These are phyloP conservation scores for Candida sojae DNA, from an alignment of 1,139 yeast species.

Conservation along the genomic window DNA sequence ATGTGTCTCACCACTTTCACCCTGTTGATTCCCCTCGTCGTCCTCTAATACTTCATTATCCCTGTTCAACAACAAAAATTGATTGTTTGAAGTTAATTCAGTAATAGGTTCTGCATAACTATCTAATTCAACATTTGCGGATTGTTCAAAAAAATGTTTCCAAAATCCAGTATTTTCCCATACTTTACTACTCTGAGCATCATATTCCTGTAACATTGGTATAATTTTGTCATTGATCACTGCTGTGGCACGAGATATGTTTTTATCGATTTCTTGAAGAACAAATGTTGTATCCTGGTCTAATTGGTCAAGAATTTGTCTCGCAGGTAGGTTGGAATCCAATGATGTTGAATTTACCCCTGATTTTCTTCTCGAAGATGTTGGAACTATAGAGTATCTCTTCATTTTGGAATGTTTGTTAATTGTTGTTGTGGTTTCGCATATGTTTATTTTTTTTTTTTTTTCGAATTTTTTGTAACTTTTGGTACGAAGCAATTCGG, in stretches of 20 bases:
- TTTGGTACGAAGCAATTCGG: too few species aligned
- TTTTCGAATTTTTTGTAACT: neutral
- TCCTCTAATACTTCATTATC: conserved; percentile 10
- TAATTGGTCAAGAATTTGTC: conserved; percentile 64
- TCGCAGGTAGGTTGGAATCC: conserved; percentile 30
- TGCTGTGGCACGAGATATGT: conserved; percentile 63
- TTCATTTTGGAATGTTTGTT: conserved; percentile 25
- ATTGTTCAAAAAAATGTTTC: conserved; percentile 74
- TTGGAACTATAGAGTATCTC: conserved; percentile 43
- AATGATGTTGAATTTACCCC: conserved; percentile 19
- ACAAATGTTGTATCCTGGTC: conserved; percentile 83
- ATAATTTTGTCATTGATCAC: conserved; percentile 61
- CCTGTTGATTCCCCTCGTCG: neutral
- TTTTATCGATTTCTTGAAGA: conserved; percentile 77
- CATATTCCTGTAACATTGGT: conserved; percentile 62
- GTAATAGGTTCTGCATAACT: conserved; percentile 55
- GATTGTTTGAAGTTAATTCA: conserved; percentile 14
- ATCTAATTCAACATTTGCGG: conserved; percentile 67
- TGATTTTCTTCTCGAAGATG: conserved; percentile 40
- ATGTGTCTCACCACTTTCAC: conserved; percentile 3
- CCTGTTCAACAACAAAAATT: conserved; percentile 20
- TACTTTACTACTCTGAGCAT: conserved; percentile 53
- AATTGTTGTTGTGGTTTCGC: neutral
- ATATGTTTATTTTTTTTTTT: conserved; percentile 3
- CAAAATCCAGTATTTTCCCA: conserved; percentile 69